Evolutionary conservation across 2,329 filamentous ascomycete genomes (phyloP).

Genomic region (Fusarium secorum): DNA sequence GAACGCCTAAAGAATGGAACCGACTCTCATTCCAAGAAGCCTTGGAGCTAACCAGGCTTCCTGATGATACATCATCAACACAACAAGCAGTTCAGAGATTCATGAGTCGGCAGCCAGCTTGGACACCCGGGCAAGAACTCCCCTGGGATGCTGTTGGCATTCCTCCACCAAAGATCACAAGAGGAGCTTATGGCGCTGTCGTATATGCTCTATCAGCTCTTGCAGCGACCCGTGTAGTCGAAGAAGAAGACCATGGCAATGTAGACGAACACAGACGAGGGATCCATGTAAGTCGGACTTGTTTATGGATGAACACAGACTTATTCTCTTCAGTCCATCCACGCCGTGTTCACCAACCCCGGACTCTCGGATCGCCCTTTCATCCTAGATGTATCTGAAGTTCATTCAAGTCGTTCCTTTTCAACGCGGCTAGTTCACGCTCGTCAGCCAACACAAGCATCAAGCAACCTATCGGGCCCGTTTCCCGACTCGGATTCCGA

Average conservation of each 20-base stretch:
- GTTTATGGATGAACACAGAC: neutral
- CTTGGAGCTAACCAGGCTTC: constrained; percentile 41
- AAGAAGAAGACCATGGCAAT: constrained; percentile 42
- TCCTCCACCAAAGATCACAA: constrained; percentile 17
- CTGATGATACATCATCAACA: constrained; percentile 8
- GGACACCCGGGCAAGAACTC: constrained; percentile 45
- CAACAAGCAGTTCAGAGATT: constrained; percentile 33
- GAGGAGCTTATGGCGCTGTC: constrained; percentile 49
- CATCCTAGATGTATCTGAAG: constrained; percentile 57
- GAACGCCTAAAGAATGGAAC: constrained; percentile 24
- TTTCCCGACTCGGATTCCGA: constrained; percentile 52
- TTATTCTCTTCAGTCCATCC: constrained; percentile 56
- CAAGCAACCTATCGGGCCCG: constrained; percentile 46
- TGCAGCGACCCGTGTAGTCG: constrained; percentile 47
- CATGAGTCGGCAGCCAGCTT: constrained; percentile 46
- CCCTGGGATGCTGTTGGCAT: constrained; percentile 40
- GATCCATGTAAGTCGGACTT: constrained; percentile 49
- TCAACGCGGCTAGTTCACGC: constrained; percentile 59
- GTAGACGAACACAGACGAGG: constrained; percentile 38
- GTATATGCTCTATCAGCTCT: constrained; percentile 50
- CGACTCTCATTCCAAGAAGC: constrained; percentile 44
- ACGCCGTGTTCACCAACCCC: constrained; percentile 62
- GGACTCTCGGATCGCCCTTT: constrained; percentile 60
- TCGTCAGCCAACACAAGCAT: constrained; percentile 55
- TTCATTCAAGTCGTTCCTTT: constrained; percentile 58